Conservation (phyloP, 257 asterid species). For the Nicotiana benthamiana region DNA sequence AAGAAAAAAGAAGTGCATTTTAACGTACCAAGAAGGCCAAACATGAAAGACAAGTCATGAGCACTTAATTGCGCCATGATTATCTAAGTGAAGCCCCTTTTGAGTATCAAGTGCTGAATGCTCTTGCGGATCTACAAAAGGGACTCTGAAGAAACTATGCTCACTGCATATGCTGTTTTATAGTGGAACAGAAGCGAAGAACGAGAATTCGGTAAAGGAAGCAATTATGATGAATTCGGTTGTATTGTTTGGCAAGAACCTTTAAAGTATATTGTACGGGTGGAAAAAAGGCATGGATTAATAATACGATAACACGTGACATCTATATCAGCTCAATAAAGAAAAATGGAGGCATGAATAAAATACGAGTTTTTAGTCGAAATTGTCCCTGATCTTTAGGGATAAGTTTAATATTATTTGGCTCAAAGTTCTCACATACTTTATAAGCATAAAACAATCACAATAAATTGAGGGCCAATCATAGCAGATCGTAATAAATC, state of each 20-base stretch:
- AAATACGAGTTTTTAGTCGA: too few relatives aligned
- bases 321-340: too few relatives aligned
- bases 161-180: slow-evolving; percentile 5
- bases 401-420: too few relatives aligned
- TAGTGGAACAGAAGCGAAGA: neutral
- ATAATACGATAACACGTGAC: too few relatives aligned
- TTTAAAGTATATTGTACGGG: too few relatives aligned
- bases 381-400: too few relatives aligned
- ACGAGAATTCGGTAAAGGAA: slow-evolving; percentile 10
- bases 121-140: neutral
- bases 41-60: slow-evolving; percentile 38
- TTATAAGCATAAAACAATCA: too few relatives aligned
- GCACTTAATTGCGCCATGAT: slow-evolving; percentile 11
- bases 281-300: too few relatives aligned
- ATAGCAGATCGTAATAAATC: too few relatives aligned
- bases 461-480: too few relatives aligned
- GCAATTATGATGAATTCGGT: neutral
- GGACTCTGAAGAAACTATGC: slow-evolving; percentile 1
- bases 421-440: too few relatives aligned
- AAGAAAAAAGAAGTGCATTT: neutral
- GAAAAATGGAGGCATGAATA: too few relatives aligned
- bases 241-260: slow-evolving; percentile 6
- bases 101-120: neutral
- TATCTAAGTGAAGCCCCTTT: slow-evolving; percentile 9
- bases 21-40: slow-evolving; percentile 53